These are phyloP conservation scores for Barnettozyma botsteinii DNA, from an alignment of 805 yeast genomes.

Conservation along the genomic window DNA sequence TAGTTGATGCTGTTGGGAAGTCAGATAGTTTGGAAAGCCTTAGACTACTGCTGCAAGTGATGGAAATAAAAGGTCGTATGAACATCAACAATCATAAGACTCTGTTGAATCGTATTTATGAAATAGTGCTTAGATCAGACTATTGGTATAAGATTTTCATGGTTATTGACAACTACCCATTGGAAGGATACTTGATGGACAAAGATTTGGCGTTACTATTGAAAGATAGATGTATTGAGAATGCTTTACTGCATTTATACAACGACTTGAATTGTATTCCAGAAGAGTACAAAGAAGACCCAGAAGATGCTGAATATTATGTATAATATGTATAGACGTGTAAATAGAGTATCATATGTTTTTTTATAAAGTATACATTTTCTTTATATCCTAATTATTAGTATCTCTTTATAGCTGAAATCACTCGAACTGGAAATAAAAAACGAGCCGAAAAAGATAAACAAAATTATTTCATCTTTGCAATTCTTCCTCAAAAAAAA, in stretches of 20 bases:
- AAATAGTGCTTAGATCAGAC: background rate
- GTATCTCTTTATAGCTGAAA: no score
- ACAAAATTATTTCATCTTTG: no score
- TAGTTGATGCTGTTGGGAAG: background rate
- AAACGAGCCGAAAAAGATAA: no score
- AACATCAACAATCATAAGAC: background rate
- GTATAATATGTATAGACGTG: no score
- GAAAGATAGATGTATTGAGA: background rate
- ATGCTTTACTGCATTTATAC: background rate
- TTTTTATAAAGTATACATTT: no score
- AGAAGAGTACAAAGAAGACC: background rate
- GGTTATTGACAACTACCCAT: background rate
- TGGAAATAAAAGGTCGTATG: background rate
- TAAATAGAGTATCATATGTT: no score
- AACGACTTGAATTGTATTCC: background rate
- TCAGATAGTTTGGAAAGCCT: background rate
- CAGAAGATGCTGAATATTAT: no score
- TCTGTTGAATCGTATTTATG: background rate
- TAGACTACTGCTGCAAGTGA: background rate
- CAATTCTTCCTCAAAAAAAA: no score
- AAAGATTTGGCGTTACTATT: background rate
- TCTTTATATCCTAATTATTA: no score
- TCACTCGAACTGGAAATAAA: no score
- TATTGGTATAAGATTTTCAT: slow-evolving; percentile 1
- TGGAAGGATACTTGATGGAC: background rate